These are phyloP conservation scores for Zygosaccharomyces gambellarensis DNA, from an alignment of 805 yeast species.

Conservation along the genomic window DNA sequence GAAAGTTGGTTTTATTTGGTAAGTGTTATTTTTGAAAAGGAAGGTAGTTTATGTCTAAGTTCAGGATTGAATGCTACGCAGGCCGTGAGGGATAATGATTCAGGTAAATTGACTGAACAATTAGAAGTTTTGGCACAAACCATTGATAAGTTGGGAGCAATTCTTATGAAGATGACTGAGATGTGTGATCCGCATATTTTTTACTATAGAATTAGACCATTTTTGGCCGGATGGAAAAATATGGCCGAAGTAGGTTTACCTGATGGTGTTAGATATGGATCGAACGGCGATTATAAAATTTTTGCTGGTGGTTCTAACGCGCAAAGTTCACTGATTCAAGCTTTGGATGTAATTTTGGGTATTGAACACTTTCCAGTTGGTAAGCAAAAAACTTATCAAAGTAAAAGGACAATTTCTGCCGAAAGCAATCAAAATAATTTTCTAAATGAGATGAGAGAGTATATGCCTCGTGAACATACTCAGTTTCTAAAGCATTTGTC, in stretches of 20 bases:
- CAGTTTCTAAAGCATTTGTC: conserved; percentile 63
- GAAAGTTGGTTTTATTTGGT: conserved; percentile 93
- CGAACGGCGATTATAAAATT: conserved; percentile 48
- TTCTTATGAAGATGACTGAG: conserved; percentile 79
- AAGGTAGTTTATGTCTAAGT: conserved; percentile 67
- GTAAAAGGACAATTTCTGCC: conserved; percentile 21
- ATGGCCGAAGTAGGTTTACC: conserved; percentile 84
- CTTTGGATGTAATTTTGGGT: conserved; percentile 69
- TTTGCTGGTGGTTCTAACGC: conserved; percentile 93
- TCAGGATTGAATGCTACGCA: conserved; percentile 65
- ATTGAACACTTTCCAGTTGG: conserved; percentile 82
- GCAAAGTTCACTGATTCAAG: conserved; percentile 84
- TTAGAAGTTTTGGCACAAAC: conserved; percentile 67
- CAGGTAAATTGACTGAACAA: conserved; percentile 38
- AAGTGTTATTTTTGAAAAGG: conserved; percentile 78
- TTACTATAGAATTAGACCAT: conserved; percentile 82
- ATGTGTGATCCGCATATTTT: conserved; percentile 93
- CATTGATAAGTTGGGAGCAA: conserved; percentile 67
- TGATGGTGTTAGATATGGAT: conserved; percentile 74
- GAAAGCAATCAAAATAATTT: conserved; percentile 43
- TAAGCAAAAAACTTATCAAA: conserved; percentile 36
- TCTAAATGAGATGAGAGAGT: conserved; percentile 76
- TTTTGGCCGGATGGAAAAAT: conserved; percentile 89
- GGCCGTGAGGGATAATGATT: conserved; percentile 46
- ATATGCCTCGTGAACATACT: conserved; percentile 87